Conservation (phyloP, 148 eudicot genomes). For the Drosera capensis region DNA sequence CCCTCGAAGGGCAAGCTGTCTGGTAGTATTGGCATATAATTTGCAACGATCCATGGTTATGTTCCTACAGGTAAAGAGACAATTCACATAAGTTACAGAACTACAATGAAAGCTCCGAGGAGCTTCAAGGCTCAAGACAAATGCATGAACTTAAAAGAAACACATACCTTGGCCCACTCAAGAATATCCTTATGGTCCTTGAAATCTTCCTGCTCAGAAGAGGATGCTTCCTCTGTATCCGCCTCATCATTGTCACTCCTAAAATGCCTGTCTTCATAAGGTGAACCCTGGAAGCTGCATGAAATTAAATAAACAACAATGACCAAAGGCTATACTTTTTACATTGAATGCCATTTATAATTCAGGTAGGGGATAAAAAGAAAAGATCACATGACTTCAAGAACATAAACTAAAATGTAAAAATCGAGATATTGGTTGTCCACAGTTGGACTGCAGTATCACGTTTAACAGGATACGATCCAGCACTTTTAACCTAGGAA, state of each 20-base stretch:
- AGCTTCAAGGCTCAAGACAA: neutral
- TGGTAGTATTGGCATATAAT: slow-evolving; percentile 69
- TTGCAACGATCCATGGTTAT: slow-evolving; percentile 70
- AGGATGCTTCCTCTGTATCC: slow-evolving; percentile 69
- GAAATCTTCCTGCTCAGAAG: slow-evolving; percentile 61
- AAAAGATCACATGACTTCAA: no score
- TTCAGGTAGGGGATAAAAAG: neutral
- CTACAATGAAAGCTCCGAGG: neutral
- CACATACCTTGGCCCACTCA: slow-evolving; percentile 84
- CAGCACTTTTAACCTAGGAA: neutral
- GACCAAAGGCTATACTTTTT: neutral
- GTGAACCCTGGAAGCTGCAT: slow-evolving; percentile 67
- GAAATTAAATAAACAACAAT: neutral
- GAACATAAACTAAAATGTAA: no score
- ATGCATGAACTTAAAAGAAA: neutral
- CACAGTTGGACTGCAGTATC: no score
- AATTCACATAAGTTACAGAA: neutral
- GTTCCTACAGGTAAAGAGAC: slow-evolving; percentile 35
- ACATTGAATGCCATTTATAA: neutral
- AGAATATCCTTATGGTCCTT: slow-evolving; percentile 64
- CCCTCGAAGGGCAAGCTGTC: slow-evolving; percentile 53
- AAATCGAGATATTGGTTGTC: no score
- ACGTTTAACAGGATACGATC: no score
- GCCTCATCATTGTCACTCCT: slow-evolving; percentile 62
- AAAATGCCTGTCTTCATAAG: slow-evolving; percentile 55